Evolutionary conservation across 2,329 filamentous ascomycete genomes (phyloP).

Genomic region (Neonectria magnoliae): DNA sequence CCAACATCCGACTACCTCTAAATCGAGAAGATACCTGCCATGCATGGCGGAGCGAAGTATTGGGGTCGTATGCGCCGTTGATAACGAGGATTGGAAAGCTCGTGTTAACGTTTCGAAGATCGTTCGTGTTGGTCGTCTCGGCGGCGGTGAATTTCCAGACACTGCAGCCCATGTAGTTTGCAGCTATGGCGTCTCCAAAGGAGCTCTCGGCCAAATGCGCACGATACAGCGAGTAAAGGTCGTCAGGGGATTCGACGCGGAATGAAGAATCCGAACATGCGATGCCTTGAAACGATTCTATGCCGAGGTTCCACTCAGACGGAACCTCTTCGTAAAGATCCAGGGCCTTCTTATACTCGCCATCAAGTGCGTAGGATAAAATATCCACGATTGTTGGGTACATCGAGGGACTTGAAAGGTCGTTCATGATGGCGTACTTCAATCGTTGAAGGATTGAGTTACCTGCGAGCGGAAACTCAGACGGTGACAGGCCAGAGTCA

Average conservation of each 20-base stretch:
- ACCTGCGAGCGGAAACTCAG: background rate
- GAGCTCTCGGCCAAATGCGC: conserved; percentile 6
- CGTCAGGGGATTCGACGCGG: conserved; percentile 13
- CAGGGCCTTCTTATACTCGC: conserved; percentile 2
- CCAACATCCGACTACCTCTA: conserved; percentile 29
- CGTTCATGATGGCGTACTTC: background rate
- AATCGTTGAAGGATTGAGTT: background rate
- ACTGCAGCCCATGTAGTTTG: conserved; percentile 17
- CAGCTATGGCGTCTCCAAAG: conserved; percentile 26
- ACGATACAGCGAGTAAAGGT: conserved; percentile 15
- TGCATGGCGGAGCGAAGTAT: conserved; percentile 28
- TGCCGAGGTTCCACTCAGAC: conserved; percentile 21
- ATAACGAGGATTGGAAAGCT: conserved; percentile 32
- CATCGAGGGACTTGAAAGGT: background rate
- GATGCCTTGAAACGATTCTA: conserved; percentile 4
- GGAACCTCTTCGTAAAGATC: background rate
- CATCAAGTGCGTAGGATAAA: background rate
- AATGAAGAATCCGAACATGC: conserved; percentile 23
- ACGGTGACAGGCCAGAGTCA: background rate
- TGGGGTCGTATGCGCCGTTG: conserved; percentile 35
- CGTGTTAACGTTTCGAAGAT: conserved; percentile 31
- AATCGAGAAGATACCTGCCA: conserved; percentile 32
- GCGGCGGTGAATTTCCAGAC: conserved; percentile 31
- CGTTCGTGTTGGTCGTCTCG: conserved; percentile 25
- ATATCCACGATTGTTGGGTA: background rate